Evolutionary conservation across 1,139 yeast genomes (phyloP), one percentile per base, ranked within the genome.

Genomic region (Pneumocystis murina): DNA sequence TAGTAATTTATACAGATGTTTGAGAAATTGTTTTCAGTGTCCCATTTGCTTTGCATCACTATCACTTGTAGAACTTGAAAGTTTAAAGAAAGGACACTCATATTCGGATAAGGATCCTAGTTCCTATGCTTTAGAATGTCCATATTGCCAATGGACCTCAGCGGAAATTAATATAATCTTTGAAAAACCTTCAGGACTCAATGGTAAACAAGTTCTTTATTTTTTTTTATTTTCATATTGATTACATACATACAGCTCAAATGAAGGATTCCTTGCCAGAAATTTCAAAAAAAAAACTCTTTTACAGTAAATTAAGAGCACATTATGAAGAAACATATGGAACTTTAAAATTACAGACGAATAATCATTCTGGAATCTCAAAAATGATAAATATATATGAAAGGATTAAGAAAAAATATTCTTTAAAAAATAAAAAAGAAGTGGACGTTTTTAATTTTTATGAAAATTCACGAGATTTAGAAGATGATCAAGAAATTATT

Each of bases 131-230:
- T 39, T 68, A 54, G 64, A 66, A 14, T 68, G 70, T 30, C 63
- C 67, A 4, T 62, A 67, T 61, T 68, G 70, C 57, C 57, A 63
- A 17, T 68, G 68, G 68, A 63, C 70, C 20, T 61, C 68, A n/a
- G 14, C 54, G 4, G 33, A 60, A 6, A 33, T 59, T 17, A 64
- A 61, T 5, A 61, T 68, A 8, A 17, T 16, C 2, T 66, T 67
- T 54, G 60, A 60, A 14, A 66, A 64, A 40, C 40, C 63, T 16
- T 39, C 65, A 7, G 64, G 68, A 4, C 41, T 68, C 3, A 65
- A 58, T 24, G 16, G 60, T 58, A 30, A 38, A 20, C 30, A 20
- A 40, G 35, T 33, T 58, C 24, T 20, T 58, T 10, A 38, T 5
- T 48, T 24, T 24, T 6, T 24, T 43, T 43, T 43, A 20, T 20